A percentile compares a stretch with the other conserved stretches of the same genome.
Evolutionary conservation across 768 basidiomycete genomes (phyloP).

Genomic region (Galerina marginata): DNA sequence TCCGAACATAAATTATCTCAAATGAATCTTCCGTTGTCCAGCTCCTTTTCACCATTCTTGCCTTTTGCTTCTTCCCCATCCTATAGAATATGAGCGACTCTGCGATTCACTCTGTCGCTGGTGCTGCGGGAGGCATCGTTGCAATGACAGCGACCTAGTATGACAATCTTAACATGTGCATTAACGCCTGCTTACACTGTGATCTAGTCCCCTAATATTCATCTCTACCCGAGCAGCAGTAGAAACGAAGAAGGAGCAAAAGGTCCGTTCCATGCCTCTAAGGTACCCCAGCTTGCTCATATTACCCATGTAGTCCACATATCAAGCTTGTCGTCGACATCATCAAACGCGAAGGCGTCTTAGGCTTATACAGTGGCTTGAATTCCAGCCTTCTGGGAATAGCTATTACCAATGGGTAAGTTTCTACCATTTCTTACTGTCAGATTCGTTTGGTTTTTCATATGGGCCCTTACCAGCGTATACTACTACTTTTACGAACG

Average conservation of each 20-base stretch:
- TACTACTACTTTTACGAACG: constrained; percentile 95
- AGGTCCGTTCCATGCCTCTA: constrained; percentile 49
- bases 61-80: constrained; percentile 10
- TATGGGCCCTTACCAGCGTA: constrained; percentile 51
- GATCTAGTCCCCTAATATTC: constrained; percentile 82
- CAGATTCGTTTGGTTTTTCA: not conserved
- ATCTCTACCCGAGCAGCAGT: constrained; percentile 94
- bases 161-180: constrained; percentile 29
- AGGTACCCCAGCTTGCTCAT: constrained; percentile 4
- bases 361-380: constrained; percentile 88
- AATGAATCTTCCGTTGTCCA: not conserved
- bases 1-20: not conserved
- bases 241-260: constrained; percentile 77
- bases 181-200: not conserved
- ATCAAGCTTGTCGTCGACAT: constrained; percentile 72
- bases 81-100: constrained; percentile 67
- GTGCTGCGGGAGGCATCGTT: constrained; percentile 86
- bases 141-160: constrained; percentile 94
- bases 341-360: constrained; percentile 82
- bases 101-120: constrained; percentile 84
- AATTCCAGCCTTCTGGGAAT: constrained; percentile 87
- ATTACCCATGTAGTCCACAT: constrained; percentile 52
- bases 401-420: constrained; percentile 89
- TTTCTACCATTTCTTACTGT: constrained; percentile 1
- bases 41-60: constrained; percentile 10